Percentiles rank a stretch among this genome's conserved stretches.
Conservation (phyloP, 2,329 filamentous ascomycete species). For the Cladophialophora immunda region DNA sequence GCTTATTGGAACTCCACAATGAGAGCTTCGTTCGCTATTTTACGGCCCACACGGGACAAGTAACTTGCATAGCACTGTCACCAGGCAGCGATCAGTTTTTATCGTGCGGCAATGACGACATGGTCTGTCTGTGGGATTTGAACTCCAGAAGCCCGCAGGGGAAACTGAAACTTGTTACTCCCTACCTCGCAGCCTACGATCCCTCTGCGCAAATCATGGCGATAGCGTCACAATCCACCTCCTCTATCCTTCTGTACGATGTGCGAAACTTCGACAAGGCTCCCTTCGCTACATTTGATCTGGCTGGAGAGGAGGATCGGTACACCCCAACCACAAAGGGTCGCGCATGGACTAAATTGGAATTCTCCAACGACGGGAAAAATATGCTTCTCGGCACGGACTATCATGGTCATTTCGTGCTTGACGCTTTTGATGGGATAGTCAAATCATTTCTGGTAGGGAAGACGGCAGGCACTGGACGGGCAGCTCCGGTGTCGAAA, state of each 20-base stretch:
- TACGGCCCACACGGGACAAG: constrained; percentile 82
- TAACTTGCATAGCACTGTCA: constrained; percentile 84
- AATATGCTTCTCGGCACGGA: constrained; percentile 83
- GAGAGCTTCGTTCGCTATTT: constrained; percentile 98
- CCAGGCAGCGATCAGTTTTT: constrained; percentile 91
- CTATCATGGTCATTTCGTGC: constrained; percentile 82
- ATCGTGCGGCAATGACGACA: constrained; percentile 89
- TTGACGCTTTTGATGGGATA: constrained; percentile 90
- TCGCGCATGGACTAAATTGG: constrained; percentile 81
- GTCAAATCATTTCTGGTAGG: constrained; percentile 75
- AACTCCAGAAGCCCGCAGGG: constrained; percentile 81
- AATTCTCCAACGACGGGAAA: constrained; percentile 97
- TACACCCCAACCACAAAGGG: constrained; percentile 59
- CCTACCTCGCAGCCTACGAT: constrained; percentile 88
- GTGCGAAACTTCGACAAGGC: constrained; percentile 91
- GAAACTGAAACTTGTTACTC: constrained; percentile 78
- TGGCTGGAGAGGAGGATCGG: constrained; percentile 66
- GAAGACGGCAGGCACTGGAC: constrained; percentile 57
- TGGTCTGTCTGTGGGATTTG: constrained; percentile 89
- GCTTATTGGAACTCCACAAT: constrained; percentile 88
- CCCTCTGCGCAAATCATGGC: constrained; percentile 92
- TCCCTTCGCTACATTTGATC: constrained; percentile 86
- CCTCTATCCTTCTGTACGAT: constrained; percentile 87
- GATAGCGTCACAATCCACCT: constrained; percentile 81
- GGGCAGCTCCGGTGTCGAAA: constrained; percentile 61